These are phyloP conservation scores for Themeda triandra DNA, from an alignment of 176 grass and related monocot species.

Conservation along the genomic window DNA sequence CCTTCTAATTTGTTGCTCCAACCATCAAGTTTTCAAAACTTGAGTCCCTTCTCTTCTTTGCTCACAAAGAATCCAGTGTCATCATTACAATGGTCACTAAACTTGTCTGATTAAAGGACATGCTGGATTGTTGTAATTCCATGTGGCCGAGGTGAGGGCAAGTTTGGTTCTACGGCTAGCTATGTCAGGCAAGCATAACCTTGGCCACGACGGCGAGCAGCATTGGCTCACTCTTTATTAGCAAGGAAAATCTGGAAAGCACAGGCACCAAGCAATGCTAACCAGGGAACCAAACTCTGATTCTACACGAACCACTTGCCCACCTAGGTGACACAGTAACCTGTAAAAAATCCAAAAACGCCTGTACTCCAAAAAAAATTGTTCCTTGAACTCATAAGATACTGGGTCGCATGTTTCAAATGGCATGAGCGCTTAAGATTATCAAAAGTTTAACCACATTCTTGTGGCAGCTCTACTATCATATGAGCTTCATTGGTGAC, in stretches of 20 bases:
- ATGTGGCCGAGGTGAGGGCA: background rate
- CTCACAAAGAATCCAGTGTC: background rate
- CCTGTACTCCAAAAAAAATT: slow-evolving; percentile 7
- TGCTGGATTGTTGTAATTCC: background rate
- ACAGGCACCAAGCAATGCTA: background rate
- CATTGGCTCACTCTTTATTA: background rate
- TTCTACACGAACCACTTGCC: background rate
- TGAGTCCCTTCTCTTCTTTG: background rate
- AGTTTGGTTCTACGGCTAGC: background rate
- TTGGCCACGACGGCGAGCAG: background rate
- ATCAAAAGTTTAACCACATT: slow-evolving; percentile 21
- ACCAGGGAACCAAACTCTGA: background rate
- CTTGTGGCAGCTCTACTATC: slow-evolving; percentile 12
- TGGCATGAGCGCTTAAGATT: background rate
- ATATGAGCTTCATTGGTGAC: slow-evolving; percentile 21
- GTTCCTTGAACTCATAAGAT: slow-evolving; percentile 6
- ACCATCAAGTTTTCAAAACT: background rate
- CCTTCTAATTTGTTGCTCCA: background rate
- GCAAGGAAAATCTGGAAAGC: background rate
- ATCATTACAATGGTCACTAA: slow-evolving; percentile 3
- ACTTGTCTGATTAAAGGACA: background rate
- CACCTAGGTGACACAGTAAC: background rate
- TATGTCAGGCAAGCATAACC: background rate
- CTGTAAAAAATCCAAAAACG: background rate
- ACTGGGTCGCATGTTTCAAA: background rate